Conservation (phyloP, 495 filamentous ascomycete species). For the Pyrenula aspistea region DNA sequence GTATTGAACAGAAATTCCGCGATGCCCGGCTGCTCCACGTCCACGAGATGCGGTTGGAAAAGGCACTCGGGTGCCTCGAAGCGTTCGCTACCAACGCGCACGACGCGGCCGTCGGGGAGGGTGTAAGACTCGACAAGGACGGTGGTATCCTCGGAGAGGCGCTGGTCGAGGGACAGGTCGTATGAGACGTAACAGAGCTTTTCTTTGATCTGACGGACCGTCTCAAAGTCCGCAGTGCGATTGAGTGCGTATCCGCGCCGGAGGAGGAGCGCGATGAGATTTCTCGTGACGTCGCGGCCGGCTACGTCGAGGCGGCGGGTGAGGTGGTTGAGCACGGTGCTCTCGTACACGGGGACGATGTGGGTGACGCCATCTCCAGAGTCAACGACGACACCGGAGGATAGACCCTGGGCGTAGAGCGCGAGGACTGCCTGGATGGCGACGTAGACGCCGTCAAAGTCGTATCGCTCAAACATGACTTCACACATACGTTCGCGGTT, state of each 20-base stretch:
- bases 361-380: conserved; percentile 97
- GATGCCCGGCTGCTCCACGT: conserved; percentile 94
- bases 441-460: conserved; percentile 94
- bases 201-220: conserved; percentile 98
- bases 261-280: conserved; percentile 89
- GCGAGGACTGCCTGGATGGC: conserved; percentile 97
- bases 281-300: conserved; percentile 91
- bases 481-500: conserved; percentile 96
- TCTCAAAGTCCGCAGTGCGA: conserved; percentile 97
- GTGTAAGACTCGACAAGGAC: conserved; percentile 97
- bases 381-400: conserved; percentile 92
- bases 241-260: conserved; percentile 95
- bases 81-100: conserved; percentile 87
- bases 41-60: conserved; percentile 97
- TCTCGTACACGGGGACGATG: conserved; percentile 96
- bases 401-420: conserved; percentile 92
- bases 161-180: conserved; percentile 91
- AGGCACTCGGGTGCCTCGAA: conserved; percentile 98
- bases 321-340: conserved; percentile 92
- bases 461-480: conserved; percentile 96
- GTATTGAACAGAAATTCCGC: conserved; percentile 97
- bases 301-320: conserved; percentile 89
- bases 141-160: conserved; percentile 93
- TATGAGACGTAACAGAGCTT: conserved; percentile 99
- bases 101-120: conserved; percentile 88